phyloP scores from a whole-genome alignment of 164 flowering plant species.

The Vitis amurensis region DNA sequence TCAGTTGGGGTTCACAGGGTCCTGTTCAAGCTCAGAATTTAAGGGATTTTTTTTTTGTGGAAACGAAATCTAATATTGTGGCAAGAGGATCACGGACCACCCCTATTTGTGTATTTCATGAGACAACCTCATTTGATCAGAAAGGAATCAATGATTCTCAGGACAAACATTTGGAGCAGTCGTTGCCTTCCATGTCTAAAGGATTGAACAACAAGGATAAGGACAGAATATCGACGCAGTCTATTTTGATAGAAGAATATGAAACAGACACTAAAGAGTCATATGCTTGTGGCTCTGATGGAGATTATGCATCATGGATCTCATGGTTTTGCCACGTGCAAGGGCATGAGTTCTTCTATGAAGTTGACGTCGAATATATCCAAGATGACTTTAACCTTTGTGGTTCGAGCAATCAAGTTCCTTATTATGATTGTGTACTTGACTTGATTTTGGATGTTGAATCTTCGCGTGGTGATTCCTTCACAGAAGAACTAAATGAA shows the following conservation, averaged over 20 bases:
- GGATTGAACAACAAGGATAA: constrained; percentile 43
- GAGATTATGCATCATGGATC: constrained; percentile 82
- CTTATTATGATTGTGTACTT: constrained; percentile 85
- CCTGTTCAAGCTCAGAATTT: too few species aligned
- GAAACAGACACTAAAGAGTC: constrained; percentile 84
- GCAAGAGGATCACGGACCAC: too few species aligned
- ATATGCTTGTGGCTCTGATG: constrained; percentile 86
- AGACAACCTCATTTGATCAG: constrained; percentile 54
- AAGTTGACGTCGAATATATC: constrained; percentile 88
- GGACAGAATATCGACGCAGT: constrained; percentile 36
- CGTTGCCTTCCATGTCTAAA: constrained; percentile 71
- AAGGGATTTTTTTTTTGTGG: too few species aligned
- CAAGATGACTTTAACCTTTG: constrained; percentile 90
- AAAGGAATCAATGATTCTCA: constrained; percentile 69
- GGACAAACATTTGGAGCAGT: constrained; percentile 69
- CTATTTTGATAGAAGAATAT: constrained; percentile 57
- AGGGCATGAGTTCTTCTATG: constrained; percentile 85
- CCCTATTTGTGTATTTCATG: constrained; percentile 1
- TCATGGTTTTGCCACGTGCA: constrained; percentile 89
- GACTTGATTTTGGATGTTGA: constrained; percentile 85
- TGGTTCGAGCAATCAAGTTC: constrained; percentile 82
- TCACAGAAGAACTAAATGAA: constrained; percentile 83
- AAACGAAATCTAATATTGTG: too few species aligned
- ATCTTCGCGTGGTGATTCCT: constrained; percentile 75
- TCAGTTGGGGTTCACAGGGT: too few species aligned